Percentiles rank a stretch among this genome's conserved stretches.
Conservation (phyloP, 768 basidiomycete genomes). For the Lentinula guzmanii region DNA sequence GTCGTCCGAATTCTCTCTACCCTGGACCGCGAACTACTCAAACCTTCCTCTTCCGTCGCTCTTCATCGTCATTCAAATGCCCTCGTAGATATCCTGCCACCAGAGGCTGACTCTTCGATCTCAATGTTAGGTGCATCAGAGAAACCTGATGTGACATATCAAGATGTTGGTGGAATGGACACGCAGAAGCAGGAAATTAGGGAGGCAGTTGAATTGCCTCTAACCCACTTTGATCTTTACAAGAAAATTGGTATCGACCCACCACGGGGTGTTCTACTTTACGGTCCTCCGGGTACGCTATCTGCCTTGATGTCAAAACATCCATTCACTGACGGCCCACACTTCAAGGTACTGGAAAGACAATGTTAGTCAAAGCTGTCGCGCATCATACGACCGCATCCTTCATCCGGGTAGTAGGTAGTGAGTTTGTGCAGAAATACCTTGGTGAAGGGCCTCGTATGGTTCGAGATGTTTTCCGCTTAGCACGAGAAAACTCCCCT, state of each 20-base stretch:
- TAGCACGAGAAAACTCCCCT: constrained; percentile 95
- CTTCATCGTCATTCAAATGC: constrained; percentile 98
- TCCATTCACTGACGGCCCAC: not conserved
- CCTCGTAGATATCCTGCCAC: constrained; percentile 95
- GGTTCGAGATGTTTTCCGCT: constrained; percentile 98
- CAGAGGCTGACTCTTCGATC: constrained; percentile 97
- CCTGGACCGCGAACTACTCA: constrained; percentile 92
- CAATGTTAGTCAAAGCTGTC: constrained; percentile 99
- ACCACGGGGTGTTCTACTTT: constrained; percentile 92
- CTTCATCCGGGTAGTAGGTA: constrained; percentile 97
- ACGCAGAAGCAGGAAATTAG: constrained; percentile 97
- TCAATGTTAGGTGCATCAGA: constrained; percentile 92
- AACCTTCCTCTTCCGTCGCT: constrained; percentile 97
- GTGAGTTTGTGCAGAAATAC: constrained; percentile 99
- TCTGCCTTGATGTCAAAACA: not conserved
- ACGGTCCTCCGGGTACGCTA: constrained; percentile 86
- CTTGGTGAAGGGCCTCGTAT: constrained; percentile 98
- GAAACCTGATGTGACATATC: constrained; percentile 89
- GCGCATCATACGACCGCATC: constrained; percentile 95
- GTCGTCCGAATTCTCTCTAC: constrained; percentile 97
- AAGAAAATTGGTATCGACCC: constrained; percentile 99
- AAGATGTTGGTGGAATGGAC: constrained; percentile 97
- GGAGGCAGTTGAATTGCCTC: constrained; percentile 94
- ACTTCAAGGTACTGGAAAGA: constrained; percentile 88
- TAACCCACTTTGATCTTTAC: constrained; percentile 97